phyloP scores from a whole-genome alignment of 805 yeast species.

The Nakazawaea populi region DNA sequence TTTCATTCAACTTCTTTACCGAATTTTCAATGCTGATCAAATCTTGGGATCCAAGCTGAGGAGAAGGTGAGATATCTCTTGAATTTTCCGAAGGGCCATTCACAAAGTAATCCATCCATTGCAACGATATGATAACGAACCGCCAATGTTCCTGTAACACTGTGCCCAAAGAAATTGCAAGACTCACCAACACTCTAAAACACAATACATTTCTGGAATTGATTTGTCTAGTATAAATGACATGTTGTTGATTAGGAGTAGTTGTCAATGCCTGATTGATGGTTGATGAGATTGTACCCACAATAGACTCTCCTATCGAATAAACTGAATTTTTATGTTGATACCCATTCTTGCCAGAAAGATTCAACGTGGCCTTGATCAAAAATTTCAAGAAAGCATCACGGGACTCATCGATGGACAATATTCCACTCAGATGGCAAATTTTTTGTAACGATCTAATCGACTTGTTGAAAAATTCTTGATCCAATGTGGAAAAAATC shows the following conservation, averaged over 20 bases:
- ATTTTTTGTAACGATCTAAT: constrained; percentile 74
- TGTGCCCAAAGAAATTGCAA: constrained; percentile 80
- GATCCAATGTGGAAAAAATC: constrained; percentile 62
- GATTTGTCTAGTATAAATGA: constrained; percentile 38
- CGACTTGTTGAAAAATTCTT: constrained; percentile 58
- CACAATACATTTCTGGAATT: constrained; percentile 69
- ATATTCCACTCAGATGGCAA: constrained; percentile 76
- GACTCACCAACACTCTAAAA: constrained; percentile 69
- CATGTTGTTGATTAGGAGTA: constrained; percentile 10
- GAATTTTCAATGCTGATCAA: constrained; percentile 47
- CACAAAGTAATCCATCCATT: constrained; percentile 72
- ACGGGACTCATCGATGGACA: constrained; percentile 51
- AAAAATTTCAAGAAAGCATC: constrained; percentile 50
- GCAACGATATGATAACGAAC: constrained; percentile 54
- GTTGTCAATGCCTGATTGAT: constrained; percentile 26
- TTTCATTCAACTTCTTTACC: constrained; percentile 54
- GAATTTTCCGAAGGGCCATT: constrained; percentile 47
- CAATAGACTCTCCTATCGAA: constrained; percentile 45
- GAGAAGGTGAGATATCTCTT: constrained; percentile 36
- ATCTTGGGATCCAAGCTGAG: constrained; percentile 39
- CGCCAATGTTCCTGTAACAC: constrained; percentile 61
- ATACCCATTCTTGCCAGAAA: constrained; percentile 25
- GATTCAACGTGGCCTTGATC: constrained; percentile 37
- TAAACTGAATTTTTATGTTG: constrained; percentile 26
- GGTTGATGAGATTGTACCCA: constrained; percentile 42